Evolutionary conservation across 371 early-diverging fungal species (phyloP), one percentile per base, ranked within the genome.

Genomic region (Mucor indicus): DNA sequence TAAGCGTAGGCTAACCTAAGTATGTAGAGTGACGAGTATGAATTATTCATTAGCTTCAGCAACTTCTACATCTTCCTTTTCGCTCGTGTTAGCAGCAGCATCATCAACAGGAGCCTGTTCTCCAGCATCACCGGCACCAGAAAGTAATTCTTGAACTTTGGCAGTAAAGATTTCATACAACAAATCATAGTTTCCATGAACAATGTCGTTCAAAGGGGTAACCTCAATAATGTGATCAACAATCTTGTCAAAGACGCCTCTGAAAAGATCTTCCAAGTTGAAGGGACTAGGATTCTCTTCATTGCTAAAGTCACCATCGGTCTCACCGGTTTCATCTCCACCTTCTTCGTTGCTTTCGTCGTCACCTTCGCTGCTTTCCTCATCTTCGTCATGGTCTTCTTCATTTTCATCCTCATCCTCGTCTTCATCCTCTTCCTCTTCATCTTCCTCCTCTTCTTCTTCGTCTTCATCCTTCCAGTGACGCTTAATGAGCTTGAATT

Each of bases 151-250:
- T 4, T 36, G 21, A 8, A 48, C 22, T 32, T 48, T 39, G 21
- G 19, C 16, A 20, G 32, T 31, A 15, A 48, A 48, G 32, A 48
- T 21, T 8, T 31, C 31, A 20, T 39, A 48, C 40, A 48, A 48
- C 21, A 48, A 15, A 36, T 48, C 48, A 16, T 48, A 48, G 6
- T 48, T 48, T 12, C 48, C 48, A 4, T 48, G 38, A 30, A 48
- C 48, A 48, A 39, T 48, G 3, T 48, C 48, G 13, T 48, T 38
- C 11, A 39, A 15, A 6, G 48, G 40, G 24, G 48, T 48, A 5
- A 39, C 31, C 8, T 48, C 32, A 21, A 48, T 48, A 25, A 48
- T 15, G n/a, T 48, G 17, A 8, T 38, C 29, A 10, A 48, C 27
- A 16, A 48, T 21, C 16, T 39, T 48, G 15, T 48, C 48, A 17